Evolutionary conservation across 2,329 filamentous ascomycete genomes (phyloP).

Genomic region (Fusarium sp.): DNA sequence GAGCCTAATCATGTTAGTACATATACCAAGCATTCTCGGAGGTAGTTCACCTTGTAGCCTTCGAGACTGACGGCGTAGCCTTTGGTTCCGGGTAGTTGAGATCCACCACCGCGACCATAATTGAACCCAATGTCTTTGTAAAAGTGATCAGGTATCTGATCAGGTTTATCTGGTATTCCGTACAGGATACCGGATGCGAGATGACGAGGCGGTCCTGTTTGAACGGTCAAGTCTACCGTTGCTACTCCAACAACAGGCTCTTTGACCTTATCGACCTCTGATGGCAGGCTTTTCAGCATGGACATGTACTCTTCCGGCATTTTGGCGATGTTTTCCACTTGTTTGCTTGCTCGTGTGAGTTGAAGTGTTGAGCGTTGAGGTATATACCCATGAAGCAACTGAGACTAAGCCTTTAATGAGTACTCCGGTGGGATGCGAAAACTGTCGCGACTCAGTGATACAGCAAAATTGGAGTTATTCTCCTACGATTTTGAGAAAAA

Average conservation of each 20-base stretch:
- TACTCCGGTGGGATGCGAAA: neutral
- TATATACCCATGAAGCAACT: neutral
- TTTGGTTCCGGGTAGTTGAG: slow-evolving; percentile 8
- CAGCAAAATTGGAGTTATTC: accelerated
- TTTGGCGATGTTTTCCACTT: neutral
- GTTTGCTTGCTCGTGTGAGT: neutral
- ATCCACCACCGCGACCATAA: slow-evolving; percentile 20
- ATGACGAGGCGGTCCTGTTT: slow-evolving; percentile 5
- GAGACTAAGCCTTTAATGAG: too few relatives aligned
- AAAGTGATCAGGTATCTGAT: slow-evolving; percentile 17
- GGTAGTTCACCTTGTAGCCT: neutral
- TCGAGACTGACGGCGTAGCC: neutral
- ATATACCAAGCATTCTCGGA: accelerated
- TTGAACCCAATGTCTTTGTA: slow-evolving; percentile 24
- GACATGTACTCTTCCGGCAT: slow-evolving; percentile 21
- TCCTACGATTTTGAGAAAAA: too few relatives aligned
- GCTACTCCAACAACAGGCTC: neutral
- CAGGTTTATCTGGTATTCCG: slow-evolving; percentile 17
- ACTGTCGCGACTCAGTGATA: accelerated
- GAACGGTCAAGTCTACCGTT: neutral
- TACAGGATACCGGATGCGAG: slow-evolving; percentile 29
- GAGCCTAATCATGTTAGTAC: neutral
- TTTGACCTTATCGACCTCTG: neutral
- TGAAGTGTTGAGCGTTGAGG: too few relatives aligned
- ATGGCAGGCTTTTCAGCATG: neutral